Percentiles rank a stretch among this genome's conserved stretches.
Conservation (phyloP, 345 rosid genomes). For the Lagerstroemia speciosa region DNA sequence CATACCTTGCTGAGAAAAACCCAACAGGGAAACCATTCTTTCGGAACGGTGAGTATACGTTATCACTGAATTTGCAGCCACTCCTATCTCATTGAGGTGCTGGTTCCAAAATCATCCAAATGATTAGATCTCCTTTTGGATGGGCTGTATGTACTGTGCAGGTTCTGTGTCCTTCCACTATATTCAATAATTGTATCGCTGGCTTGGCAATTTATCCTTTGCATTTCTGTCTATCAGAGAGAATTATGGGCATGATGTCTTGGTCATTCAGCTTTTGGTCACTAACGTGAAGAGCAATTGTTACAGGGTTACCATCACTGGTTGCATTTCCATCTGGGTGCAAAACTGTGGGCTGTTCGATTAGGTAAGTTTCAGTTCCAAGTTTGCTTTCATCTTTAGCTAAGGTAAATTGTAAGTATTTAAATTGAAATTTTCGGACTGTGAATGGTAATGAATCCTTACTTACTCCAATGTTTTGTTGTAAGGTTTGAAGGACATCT, state of each 20-base stretch:
- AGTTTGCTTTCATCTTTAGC: neutral
- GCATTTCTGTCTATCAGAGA: neutral
- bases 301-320: constrained; percentile 73
- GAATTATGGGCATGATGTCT: neutral
- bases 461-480: neutral
- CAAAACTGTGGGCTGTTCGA: constrained; percentile 51
- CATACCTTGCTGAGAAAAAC: constrained; percentile 74
- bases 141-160: neutral
- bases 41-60: constrained; percentile 49
- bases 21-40: constrained; percentile 64
- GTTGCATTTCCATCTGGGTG: constrained; percentile 69
- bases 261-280: neutral
- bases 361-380: constrained; percentile 43
- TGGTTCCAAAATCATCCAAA: neutral
- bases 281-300: constrained; percentile 10
- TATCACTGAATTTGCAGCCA: neutral
- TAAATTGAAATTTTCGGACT: neutral
- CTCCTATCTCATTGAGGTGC: neutral
- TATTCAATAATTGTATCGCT: neutral
- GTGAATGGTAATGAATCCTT: neutral
- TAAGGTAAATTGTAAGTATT: constrained; percentile 1
- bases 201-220: neutral
- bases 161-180: neutral
- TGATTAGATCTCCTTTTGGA: neutral
- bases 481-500: constrained; percentile 17